phyloP scores from a whole-genome alignment of 129 eudicot species.

The Logfia minima region DNA sequence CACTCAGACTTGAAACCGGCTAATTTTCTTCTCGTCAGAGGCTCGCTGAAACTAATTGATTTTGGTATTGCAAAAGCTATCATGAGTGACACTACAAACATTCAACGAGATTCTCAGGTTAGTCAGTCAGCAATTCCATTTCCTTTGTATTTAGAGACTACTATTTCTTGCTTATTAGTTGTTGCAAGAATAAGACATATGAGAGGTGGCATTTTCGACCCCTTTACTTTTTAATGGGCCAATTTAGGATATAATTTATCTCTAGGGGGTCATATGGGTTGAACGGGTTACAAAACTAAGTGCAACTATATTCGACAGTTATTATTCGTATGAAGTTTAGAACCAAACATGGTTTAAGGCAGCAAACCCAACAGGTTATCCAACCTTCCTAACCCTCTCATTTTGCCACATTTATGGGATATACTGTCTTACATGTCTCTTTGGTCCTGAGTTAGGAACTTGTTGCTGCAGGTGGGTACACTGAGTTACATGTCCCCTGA shows the following conservation, averaged over 20 bases:
- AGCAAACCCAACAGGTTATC: not conserved
- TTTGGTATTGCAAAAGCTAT: conserved; percentile 99
- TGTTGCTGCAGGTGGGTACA: conserved; percentile 80
- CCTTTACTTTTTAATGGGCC: not conserved
- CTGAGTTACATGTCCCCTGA: conserved; percentile 99
- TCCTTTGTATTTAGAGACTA: not conserved
- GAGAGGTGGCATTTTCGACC: not conserved
- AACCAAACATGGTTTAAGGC: not conserved
- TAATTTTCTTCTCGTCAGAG: conserved; percentile 96
- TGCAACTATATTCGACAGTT: not conserved
- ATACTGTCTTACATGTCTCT: not conserved
- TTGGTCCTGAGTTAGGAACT: not conserved
- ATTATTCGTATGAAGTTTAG: not conserved
- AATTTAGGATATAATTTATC: not conserved
- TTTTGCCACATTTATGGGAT: not conserved
- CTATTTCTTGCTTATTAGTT: not conserved
- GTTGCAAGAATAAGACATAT: not conserved
- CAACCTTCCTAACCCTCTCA: not conserved
- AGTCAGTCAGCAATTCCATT: not conserved
- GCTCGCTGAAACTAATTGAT: conserved; percentile 90
- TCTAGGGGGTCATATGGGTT: not conserved
- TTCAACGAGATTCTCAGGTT: conserved; percentile 99
- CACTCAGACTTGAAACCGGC: conserved; percentile 99
- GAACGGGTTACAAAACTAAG: not conserved
- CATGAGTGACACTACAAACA: conserved; percentile 95